Base-by-base conservation (phyloP, 345 rosid genomes). In the Gossypium bickii region DNA sequence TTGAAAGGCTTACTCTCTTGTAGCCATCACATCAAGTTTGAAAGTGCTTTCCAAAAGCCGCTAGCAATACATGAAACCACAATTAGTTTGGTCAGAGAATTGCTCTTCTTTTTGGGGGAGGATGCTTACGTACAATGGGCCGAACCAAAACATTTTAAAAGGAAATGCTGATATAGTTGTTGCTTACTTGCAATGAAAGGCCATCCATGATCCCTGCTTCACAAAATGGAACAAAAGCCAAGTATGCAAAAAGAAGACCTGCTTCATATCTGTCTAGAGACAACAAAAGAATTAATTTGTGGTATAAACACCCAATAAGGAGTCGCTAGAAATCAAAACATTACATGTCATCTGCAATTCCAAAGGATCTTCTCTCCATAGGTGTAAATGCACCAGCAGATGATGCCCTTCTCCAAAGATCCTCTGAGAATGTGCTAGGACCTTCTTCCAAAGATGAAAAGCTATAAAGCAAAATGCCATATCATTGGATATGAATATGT, bases 291-390 rank as follows among this genome's bases (percentile, higher is more conserved):
- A 61, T 61, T 67, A 49, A 11, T 53, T 63, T 63, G 7, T 34
- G 34, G 57, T 9, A 66, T 51, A 24, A 18, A 65, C 29, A 20
- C 44, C 63, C 11, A 43, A 62, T 18, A 45, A 63, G 67, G 61
- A 2, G 48, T 53, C 48, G 61, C 61, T 38, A 81, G 43, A 57
- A 22, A 70, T 74, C 29, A 12, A 18, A 75, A 53, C 60, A 75
- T 73, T 86, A 94, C 97, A 94, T 89, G 86, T 92, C 98, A 82
- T 94, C 98, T 66, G 98, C 97, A 82, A 94, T 85, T 80, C 95
- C 98, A 53, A 92, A 94, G 71, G 92, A 82, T 82, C 93, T 85
- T 81, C 87, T 94, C 89, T 94, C 97, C 77, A 87, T 80, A 65
- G 86, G 68, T 43, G 95, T 81, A 78, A 79, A 84, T 82, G 89